Percentiles rank a stretch among this genome's conserved stretches.
Evolutionary conservation across 805 yeast genomes (phyloP).

Genomic region (Saccharomycopsis fermentans): DNA sequence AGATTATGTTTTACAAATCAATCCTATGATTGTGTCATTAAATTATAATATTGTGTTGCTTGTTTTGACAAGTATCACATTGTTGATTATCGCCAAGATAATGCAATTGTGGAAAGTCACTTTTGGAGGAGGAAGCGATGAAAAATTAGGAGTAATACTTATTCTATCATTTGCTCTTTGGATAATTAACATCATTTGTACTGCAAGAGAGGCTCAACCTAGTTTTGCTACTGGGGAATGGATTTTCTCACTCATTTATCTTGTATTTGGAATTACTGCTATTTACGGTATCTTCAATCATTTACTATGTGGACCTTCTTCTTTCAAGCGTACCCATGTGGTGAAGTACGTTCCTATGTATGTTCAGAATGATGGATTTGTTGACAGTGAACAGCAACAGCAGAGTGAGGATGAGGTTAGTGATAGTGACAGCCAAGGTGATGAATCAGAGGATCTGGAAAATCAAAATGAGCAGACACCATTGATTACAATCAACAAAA

Average conservation of each 20-base stretch:
- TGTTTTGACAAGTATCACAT: conserved; percentile 35
- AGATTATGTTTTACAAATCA: conserved; percentile 31
- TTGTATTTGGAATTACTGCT: conserved; percentile 29
- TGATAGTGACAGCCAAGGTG: conserved; percentile 18
- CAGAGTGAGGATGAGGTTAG: conserved; percentile 3
- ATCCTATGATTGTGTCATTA: conserved; percentile 44
- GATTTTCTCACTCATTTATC: conserved; percentile 29
- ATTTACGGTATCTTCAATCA: conserved; percentile 36
- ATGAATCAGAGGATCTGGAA: conserved; percentile 20
- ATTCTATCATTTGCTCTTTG: conserved; percentile 45
- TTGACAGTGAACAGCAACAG: conserved; percentile 16
- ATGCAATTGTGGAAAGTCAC: conserved; percentile 30
- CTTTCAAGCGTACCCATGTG: conserved; percentile 19
- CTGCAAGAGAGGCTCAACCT: conserved; percentile 34
- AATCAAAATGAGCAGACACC: conserved; percentile 18
- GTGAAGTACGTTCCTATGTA: neutral
- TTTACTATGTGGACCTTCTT: conserved; percentile 17
- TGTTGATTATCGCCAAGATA: conserved; percentile 43
- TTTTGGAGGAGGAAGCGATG: conserved; percentile 28
- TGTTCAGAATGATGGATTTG: conserved; percentile 13
- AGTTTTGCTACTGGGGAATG: conserved; percentile 41
- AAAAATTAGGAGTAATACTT: conserved; percentile 39
- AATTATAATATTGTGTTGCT: conserved; percentile 41
- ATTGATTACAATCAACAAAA: neutral
- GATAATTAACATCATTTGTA: conserved; percentile 39